Base-by-base conservation (phyloP, 306 rosid species). In the Senna siamea region DNA sequence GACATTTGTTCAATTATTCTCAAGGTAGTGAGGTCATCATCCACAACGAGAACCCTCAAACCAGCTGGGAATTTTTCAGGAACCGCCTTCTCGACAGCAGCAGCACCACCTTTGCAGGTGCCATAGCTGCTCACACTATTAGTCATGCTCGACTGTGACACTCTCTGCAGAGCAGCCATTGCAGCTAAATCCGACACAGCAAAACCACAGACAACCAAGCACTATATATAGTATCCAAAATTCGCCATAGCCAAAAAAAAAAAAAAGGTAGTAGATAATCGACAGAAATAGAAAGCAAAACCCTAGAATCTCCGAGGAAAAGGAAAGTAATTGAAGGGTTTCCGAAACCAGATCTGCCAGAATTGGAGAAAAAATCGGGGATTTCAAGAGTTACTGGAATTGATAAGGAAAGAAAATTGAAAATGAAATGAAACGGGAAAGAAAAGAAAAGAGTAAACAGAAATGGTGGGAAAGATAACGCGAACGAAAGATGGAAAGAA, bases 11-110 rank as follows among this genome's bases (percentile, higher is more conserved):
- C 76, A 2, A 87, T 71, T 43, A 47, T 56, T 74, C 58, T 72
- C 70, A 91, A 66, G 54, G 71, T 66, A 28, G 66, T 51, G n/a
- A 35, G 15, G 66, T 91, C 94, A 51, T 79, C 74, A 37, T 89
- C 97, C 37, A 91, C 88, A 6, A 83, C 90, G 10, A 91, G 84
- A 67, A 91, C 85, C 66, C 82, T 84, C 28, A 91, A 50, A 28
- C 87, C 89, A 5, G 22, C 72, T 7, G 92, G 87, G 47, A 85
- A 80, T 46, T 72, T 72, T 50, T 77, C 79, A 3, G 84, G 54
- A 34, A 66, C 54, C 35, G 9, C 70, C 46, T 55, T 28, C 4
- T 70, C 78, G 6, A 32, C 19, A 18, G 54, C 47, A 12, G 55
- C 48, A 70, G 46, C 71, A 4, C 61, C 74, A 14, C 64, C 69